Evolutionary conservation across 1,284 basidiomycete genomes (phyloP), one percentile per base, ranked within the genome.

Genomic region (Lentinula novae-zelandiae): DNA sequence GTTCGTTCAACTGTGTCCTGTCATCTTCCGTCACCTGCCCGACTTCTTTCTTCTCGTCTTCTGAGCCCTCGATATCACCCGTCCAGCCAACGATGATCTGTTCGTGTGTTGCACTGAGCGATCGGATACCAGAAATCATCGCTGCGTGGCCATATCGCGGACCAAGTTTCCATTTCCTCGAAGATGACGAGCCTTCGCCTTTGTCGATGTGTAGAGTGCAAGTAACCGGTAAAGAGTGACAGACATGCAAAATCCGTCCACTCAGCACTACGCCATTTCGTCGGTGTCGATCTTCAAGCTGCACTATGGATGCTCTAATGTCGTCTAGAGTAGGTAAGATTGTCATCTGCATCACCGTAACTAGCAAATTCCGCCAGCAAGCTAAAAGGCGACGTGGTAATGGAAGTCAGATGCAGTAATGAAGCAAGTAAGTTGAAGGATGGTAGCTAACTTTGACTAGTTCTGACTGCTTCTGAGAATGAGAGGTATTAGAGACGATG

Each of bases 51-150:
- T 79, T 78, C 12, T 62, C 67, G 10, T 77, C 70, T 15, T 75
- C 71, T 9, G 76, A 70, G 12, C 78, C 74, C 53, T 82, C 73
- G 63, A 98, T 82, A 67, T 98, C 95, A 44, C 96, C 96, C 0
- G 93, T 93, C 92, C 96, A 97, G 33, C 94, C 96, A 52, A 98
- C 83, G 68, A 98, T 86, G 65, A 97, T 75, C 77, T 99, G 94
- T 65, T 95, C 88, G 73, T 96, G 92, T 0, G 90, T 90, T 12
- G 85, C 77, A 10, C 88, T 84, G 50, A 99, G 84, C 3, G 89
- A 92, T 60, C 89, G 85, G 69, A 98, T 95, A 40, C 97, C 96
- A 54, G 90, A 92, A 66, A 96, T 91, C 90, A 99, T 94, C 7
- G 96, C 96, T 5, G 93, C 87, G 74, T 99, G 96, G 22, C 95